Evolutionary conservation across 2,329 filamentous ascomycete genomes (phyloP), one percentile per base, ranked within the genome.

Genomic region (Aspergillus jensenii): DNA sequence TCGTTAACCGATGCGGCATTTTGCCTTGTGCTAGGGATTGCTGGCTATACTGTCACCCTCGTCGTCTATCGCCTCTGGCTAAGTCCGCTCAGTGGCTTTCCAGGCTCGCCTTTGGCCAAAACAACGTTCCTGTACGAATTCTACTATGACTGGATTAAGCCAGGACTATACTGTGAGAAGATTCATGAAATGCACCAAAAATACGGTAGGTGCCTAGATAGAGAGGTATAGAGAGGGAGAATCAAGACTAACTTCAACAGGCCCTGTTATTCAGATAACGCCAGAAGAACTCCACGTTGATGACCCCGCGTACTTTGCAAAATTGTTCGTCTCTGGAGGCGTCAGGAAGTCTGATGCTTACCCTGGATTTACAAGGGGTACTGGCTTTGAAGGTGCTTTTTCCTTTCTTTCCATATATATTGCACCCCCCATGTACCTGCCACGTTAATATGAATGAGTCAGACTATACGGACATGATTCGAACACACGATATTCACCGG

Each of bases 191-290:
- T 59, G 46, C 56, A 59, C 21, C 31, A 55, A 25, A 39, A 17
- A 40, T 59, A 59, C 27, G 56, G 56, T 54, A 33, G 19, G 31
- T 43, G 23, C n/a, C 21, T 25, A 12, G 49, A 15, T 14, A 15
- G 51, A 14, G n/a, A 19, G 19, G 19, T 19, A 19, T 19, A 3
- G 19, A 19, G 19, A 19, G 19, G 19, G 19, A 19, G 19, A 19
- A 19, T 19, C 19, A 19, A 19, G 19, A 19, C 2, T 19, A 19
- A 31, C 2, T 11, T 14, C 4, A 21, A 23, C 33, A 71, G 69
- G 72, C 4, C 71, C 72, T 6, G 71, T 76, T 25, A 67, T 76
- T 4, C 73, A 73, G 21, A 71, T 76, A 55, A 72, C 65, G 23
- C 73, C 74, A 2, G 60, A 65, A 39, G 72, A 76, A 55, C 44